Evolutionary conservation across 306 rosid genomes (phyloP).

Genomic region (Sicyos edulis): DNA sequence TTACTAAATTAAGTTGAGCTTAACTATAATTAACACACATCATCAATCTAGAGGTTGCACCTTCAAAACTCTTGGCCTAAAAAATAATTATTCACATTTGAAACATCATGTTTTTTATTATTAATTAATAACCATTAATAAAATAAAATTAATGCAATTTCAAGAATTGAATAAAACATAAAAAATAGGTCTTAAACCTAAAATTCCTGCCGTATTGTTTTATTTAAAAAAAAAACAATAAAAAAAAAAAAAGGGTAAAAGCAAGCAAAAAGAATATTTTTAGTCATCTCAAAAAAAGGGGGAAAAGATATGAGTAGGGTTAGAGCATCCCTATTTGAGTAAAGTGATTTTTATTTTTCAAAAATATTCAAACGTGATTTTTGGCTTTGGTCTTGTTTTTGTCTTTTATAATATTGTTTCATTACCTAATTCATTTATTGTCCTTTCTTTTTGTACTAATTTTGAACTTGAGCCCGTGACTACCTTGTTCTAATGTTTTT

Average conservation of each 20-base stretch:
- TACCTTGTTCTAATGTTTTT: slow-evolving; percentile 3
- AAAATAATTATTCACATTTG: no score
- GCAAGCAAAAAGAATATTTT: background rate
- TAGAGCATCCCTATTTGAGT: background rate
- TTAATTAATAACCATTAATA: no score
- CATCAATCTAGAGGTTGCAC: no score
- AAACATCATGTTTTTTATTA: background rate
- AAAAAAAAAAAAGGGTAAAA: background rate
- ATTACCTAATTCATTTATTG: background rate
- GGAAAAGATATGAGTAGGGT: background rate
- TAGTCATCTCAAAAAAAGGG: background rate
- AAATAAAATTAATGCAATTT: no score
- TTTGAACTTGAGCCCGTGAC: slow-evolving; percentile 1
- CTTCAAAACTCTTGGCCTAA: no score
- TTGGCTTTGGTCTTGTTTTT: background rate
- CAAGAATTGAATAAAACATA: no score
- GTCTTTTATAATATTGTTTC: background rate
- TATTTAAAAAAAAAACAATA: background rate
- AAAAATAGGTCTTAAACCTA: no score
- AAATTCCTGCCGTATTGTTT: background rate
- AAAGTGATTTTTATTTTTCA: background rate
- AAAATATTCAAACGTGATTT: slow-evolving; percentile 1
- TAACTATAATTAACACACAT: no score
- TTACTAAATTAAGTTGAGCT: no score
- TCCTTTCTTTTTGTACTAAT: background rate